Conservation (phyloP, 176 grass and related monocot genomes). For the Elaeis guineensis region DNA sequence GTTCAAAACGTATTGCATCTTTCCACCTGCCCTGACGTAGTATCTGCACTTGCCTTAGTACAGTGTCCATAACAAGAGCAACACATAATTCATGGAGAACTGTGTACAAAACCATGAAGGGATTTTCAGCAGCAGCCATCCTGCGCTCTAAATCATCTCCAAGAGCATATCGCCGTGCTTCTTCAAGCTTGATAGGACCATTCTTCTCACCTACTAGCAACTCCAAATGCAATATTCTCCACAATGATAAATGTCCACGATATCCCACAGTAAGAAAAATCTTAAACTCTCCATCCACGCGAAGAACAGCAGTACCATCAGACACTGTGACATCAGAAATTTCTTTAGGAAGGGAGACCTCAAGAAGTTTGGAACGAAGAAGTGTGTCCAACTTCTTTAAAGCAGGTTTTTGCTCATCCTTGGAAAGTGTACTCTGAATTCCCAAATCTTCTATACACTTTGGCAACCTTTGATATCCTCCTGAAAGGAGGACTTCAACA, state of each 20-base stretch:
- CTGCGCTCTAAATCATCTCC: slow-evolving; percentile 97
- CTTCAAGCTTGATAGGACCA: slow-evolving; percentile 68
- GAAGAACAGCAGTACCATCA: slow-evolving; percentile 64
- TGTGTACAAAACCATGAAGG: slow-evolving; percentile 58
- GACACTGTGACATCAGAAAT: slow-evolving; percentile 58
- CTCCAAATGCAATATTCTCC: slow-evolving; percentile 88
- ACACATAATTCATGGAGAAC: slow-evolving; percentile 88
- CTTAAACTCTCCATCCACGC: slow-evolving; percentile 84
- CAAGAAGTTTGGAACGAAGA: slow-evolving; percentile 77
- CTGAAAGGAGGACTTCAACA: slow-evolving; percentile 80
- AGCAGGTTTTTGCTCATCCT: slow-evolving; percentile 69
- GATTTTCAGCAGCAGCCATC: slow-evolving; percentile 77
- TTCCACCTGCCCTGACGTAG: slow-evolving; percentile 81
- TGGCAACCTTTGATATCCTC: slow-evolving; percentile 63
- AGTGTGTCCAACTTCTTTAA: slow-evolving; percentile 68
- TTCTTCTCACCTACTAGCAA: slow-evolving; percentile 91
- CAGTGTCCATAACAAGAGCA: slow-evolving; percentile 84
- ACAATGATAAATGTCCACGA: slow-evolving; percentile 67
- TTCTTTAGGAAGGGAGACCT: slow-evolving; percentile 59
- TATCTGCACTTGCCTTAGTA: slow-evolving; percentile 62
- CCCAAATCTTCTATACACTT: slow-evolving; percentile 83
- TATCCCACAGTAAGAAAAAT: slow-evolving; percentile 90
- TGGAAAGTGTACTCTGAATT: slow-evolving; percentile 52
- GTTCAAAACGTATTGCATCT: slow-evolving; percentile 84
- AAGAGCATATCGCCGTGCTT: slow-evolving; percentile 62